These are phyloP conservation scores for Vanderwaltozyma verrucispora DNA, from an alignment of 805 yeast species.

Conservation along the genomic window DNA sequence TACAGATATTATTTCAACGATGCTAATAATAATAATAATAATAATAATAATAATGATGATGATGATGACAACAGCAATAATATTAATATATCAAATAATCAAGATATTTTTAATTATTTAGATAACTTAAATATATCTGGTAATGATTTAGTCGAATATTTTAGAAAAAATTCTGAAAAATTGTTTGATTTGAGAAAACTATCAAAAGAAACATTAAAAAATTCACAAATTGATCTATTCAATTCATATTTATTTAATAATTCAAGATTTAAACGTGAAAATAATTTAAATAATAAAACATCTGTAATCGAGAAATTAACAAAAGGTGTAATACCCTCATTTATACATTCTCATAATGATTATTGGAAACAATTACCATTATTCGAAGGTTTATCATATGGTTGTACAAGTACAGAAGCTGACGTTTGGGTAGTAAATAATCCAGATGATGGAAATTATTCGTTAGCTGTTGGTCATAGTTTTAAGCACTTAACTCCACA, in stretches of 20 bases:
- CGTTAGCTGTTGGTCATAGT: slow-evolving; percentile 56
- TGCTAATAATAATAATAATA: no score
- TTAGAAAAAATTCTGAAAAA: not conserved
- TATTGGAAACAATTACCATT: slow-evolving; percentile 52
- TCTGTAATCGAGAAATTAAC: not conserved
- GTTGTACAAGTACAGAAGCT: slow-evolving; percentile 51
- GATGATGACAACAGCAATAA: no score
- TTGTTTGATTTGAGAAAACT: not conserved
- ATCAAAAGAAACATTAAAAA: not conserved
- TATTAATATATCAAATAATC: no score
- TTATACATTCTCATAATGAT: slow-evolving; percentile 59
- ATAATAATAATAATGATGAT: no score
- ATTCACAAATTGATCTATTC: not conserved
- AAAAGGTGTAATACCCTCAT: slow-evolving; percentile 14
- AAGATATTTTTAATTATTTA: not conserved
- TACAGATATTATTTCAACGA: no score
- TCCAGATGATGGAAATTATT: slow-evolving; percentile 22
- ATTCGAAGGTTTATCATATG: slow-evolving; percentile 42
- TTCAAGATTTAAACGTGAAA: not conserved
- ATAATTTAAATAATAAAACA: not conserved
- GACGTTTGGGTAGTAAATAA: slow-evolving; percentile 42
- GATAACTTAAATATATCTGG: slow-evolving; percentile 12
- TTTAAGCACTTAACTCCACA: slow-evolving; percentile 33
- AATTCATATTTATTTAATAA: not conserved
- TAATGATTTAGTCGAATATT: slow-evolving; percentile 3